Base-by-base conservation (phyloP, 192 early-diverging fungal species). In the Linnemannia elongata region DNA sequence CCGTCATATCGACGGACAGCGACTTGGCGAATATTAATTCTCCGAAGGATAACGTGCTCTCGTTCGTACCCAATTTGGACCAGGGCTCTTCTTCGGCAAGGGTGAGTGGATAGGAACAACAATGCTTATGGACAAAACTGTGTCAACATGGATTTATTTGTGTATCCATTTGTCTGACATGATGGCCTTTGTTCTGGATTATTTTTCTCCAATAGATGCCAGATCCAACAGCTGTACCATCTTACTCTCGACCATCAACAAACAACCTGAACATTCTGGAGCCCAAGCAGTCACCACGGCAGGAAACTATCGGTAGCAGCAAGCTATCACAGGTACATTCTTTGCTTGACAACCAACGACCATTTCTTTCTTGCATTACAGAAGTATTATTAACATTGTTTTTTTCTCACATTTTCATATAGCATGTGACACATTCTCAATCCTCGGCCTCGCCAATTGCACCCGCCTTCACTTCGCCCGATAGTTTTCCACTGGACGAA, bases 401-500 rank as follows among this genome's bases (percentile, higher is more conserved):
- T n/a, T 30, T 45, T 49, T 24, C 3, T 27, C 42, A 15, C 1
- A 60, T 13, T 73, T 73, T 24, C 6, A 60, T 63, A 2, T 63
- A 41, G n/a, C 38, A 18, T 15, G 39, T 27, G 24, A 15, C 57
- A 27, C 38, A 15, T 18, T 30, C 45, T 24, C 45, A 72, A 30
- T 82, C 81, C 3, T 76, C 81, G 24, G 68, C 81, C 36, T 55
- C 81, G 9, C 72, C 75, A 35, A 71, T 60, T n/a, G 39, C 81
- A 33, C 45, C 39, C 0, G 73, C 79, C 20, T 54, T 80, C 54
- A 74, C 70, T 17, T 79, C 74, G 22, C 55, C 47, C 44, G 66
- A 35, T 20, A 66, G n/a, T 4, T 66, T 33, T 33, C 60, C 60
- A 1, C 72, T 68, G 6, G 68, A 49, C 18, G 75, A 86, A 9